phyloP scores from a whole-genome alignment of 2,329 filamentous ascomycete genomes.

The Zymoseptoria crescenta region DNA sequence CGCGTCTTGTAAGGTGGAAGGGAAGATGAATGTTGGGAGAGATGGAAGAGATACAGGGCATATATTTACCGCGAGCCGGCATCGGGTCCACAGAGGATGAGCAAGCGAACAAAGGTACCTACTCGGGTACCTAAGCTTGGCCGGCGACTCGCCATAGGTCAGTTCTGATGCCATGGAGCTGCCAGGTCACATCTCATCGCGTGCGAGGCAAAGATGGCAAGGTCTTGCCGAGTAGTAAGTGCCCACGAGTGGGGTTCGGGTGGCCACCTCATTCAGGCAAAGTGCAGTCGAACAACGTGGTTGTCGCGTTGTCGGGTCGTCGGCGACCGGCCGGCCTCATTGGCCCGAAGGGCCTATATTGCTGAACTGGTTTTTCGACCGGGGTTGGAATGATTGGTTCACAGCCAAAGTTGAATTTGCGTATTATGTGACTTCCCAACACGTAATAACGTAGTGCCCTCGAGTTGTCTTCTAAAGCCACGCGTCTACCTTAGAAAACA shows the following conservation, averaged over 20 bases:
- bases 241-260: not conserved
- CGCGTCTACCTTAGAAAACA: no score
- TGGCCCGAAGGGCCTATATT: no score
- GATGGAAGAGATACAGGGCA: not conserved
- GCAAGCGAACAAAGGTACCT: not conserved
- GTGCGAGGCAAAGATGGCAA: not conserved
- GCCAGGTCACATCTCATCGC: not conserved
- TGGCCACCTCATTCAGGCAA: not conserved
- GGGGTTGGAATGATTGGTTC: no score
- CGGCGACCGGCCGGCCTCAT: not conserved
- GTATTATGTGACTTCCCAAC: no score
- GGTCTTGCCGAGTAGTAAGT: not conserved
- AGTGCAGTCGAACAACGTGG: not conserved
- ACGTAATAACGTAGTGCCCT: no score
- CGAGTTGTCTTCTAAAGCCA: no score
- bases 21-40: not conserved
- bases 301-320: not conserved
- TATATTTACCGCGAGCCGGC: not conserved
- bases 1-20: slow-evolving; percentile 13
- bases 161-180: not conserved
- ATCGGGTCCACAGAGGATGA: not conserved
- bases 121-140: not conserved
- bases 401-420: no score
- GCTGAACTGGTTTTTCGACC: no score
- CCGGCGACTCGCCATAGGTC: not conserved